Conservation (phyloP, 257 asterid species). For the Penstemon newberryi region DNA sequence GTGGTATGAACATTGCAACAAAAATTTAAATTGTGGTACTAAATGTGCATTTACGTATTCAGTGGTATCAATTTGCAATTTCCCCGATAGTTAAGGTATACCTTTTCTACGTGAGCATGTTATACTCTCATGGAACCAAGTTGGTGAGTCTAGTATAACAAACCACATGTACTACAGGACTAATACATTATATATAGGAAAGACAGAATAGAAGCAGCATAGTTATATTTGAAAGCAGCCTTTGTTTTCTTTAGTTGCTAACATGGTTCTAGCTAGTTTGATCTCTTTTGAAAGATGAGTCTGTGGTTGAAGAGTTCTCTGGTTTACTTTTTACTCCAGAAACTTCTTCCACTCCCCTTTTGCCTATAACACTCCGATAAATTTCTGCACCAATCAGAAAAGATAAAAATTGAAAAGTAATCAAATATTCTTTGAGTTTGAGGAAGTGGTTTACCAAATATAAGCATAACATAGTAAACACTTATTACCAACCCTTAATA, state of each 20-base stretch:
- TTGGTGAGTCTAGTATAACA: background rate
- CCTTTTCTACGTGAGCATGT: background rate
- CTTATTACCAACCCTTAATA: background rate
- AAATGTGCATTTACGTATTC: no score
- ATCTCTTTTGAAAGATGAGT: constrained; percentile 22
- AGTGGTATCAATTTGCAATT: no score
- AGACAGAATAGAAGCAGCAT: constrained; percentile 17
- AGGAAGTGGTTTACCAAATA: background rate
- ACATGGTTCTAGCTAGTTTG: constrained; percentile 21
- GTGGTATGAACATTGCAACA: no score
- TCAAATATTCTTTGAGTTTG: constrained; percentile 5
- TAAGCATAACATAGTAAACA: background rate
- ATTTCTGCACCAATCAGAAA: constrained; percentile 28
- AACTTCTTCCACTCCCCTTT: constrained; percentile 31
- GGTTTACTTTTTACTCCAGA: constrained; percentile 35
- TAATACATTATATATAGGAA: background rate
- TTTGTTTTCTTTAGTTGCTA: constrained; percentile 33
- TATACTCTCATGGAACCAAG: constrained; percentile 17
- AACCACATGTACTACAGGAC: background rate
- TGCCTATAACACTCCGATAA: constrained; percentile 23
- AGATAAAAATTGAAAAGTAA: background rate
- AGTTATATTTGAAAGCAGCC: constrained; percentile 28
- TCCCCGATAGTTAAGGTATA: background rate
- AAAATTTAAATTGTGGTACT: no score
- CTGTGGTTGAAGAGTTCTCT: constrained; percentile 24